These are phyloP conservation scores for Takashimella koratensis DNA, from an alignment of 1,284 basidiomycete genomes.

Conservation along the genomic window DNA sequence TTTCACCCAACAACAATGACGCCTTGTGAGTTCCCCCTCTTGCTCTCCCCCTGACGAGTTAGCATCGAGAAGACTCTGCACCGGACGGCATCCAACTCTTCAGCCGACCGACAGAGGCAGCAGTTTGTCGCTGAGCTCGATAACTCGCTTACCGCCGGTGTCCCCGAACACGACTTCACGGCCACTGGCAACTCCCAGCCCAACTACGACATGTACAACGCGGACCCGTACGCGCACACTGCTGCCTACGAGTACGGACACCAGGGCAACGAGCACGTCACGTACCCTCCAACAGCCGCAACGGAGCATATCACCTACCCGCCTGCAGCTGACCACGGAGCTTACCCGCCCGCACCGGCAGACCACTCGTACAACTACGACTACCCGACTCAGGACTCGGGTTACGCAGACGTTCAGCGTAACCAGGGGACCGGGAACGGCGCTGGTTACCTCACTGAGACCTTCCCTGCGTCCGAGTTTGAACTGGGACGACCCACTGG, in stretches of 20 bases:
- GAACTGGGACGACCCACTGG: conserved; percentile 39
- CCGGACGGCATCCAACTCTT: conserved; percentile 30
- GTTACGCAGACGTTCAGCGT: conserved; percentile 42
- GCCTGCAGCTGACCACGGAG: background rate
- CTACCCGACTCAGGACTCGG: conserved; percentile 33
- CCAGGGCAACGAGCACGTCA: conserved; percentile 9
- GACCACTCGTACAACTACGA: conserved; percentile 13
- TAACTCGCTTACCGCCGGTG: conserved; percentile 27
- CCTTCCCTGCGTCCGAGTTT: conserved; percentile 27
- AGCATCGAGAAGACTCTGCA: conserved; percentile 44
- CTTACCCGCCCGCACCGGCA: background rate
- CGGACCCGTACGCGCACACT: conserved; percentile 28
- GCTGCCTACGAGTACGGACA: conserved; percentile 32
- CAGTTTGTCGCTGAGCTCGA: conserved; percentile 41
- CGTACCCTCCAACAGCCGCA: conserved; percentile 15
- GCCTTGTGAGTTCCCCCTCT: conserved; percentile 27
- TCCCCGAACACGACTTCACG: conserved; percentile 69
- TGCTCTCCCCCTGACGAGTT: background rate
- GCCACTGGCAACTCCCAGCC: conserved; percentile 49
- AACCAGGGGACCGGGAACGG: conserved; percentile 29
- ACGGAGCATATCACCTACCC: no score
- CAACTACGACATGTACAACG: conserved; percentile 18
- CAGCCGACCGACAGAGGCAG: conserved; percentile 40
- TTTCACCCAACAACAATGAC: conserved; percentile 69
- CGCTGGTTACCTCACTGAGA: conserved; percentile 11